Conservation (phyloP, 108 stramenopile genomes). For the Thalassiosira profunda region DNA sequence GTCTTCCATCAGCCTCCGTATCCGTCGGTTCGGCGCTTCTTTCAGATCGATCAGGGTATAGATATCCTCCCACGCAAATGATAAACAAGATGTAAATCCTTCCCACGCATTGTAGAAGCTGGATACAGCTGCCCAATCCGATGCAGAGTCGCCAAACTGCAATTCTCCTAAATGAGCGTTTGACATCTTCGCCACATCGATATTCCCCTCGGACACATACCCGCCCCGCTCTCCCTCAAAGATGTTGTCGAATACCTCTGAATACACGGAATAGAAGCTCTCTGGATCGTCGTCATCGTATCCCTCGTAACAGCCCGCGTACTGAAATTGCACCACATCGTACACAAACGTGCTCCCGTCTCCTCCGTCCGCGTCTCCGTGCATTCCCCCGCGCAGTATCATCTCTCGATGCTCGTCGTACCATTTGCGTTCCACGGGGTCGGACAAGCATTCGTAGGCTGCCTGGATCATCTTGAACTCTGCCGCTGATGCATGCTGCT, state of each 20-base stretch:
- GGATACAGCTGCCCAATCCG: conserved; percentile 60
- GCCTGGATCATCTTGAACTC: conserved; percentile 89
- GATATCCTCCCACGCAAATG: conserved; percentile 86
- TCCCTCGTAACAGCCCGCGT: conserved; percentile 73
- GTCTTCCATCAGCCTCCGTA: conserved; percentile 87
- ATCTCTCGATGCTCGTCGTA: conserved; percentile 94
- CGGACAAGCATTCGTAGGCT: conserved; percentile 96
- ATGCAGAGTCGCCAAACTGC: conserved; percentile 61
- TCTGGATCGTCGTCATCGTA: conserved; percentile 62
- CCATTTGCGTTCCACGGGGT: conserved; percentile 89
- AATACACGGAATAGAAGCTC: conserved; percentile 72
- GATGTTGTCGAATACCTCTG: conserved; percentile 67
- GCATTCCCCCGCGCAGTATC: conserved; percentile 66
- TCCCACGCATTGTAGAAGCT: conserved; percentile 87
- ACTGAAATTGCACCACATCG: conserved; percentile 76
- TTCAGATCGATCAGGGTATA: conserved; percentile 64
- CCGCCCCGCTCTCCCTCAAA: conserved; percentile 69
- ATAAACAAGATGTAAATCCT: conserved; percentile 66
- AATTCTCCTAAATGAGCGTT: conserved; percentile 51
- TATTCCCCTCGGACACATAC: conserved; percentile 55
- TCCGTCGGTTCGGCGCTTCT: conserved; percentile 74
- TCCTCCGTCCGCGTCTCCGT: conserved; percentile 25
- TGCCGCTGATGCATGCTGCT: conserved; percentile 42
- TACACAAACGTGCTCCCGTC: conserved; percentile 63
- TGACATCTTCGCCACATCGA: conserved; percentile 36